Evolutionary conservation across 805 yeast species (phyloP), one percentile per base, ranked within the genome.

Genomic region (Metschnikowia reukaufii): DNA sequence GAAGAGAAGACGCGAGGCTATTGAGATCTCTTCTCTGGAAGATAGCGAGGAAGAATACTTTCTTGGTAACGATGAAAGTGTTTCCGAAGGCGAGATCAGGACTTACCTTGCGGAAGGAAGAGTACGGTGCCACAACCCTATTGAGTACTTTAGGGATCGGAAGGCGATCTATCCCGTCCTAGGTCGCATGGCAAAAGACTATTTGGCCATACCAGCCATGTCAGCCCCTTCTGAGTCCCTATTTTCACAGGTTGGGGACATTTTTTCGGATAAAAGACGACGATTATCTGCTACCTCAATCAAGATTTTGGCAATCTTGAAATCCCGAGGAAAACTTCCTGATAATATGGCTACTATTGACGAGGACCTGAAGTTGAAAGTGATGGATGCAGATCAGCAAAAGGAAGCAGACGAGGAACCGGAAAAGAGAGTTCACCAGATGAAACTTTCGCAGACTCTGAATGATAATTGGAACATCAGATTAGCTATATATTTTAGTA

Each of bases 1-100:
- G n/a, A n/a, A n/a, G n/a, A n/a, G n/a, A n/a, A n/a, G n/a, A n/a
- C n/a, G n/a, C n/a, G n/a, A n/a, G n/a, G n/a, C n/a, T n/a, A n/a
- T n/a, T n/a, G n/a, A n/a, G n/a, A n/a, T n/a, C n/a, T n/a, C n/a
- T n/a, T n/a, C 8, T 16, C 20, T 19, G 36, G 29, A 39, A 18
- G 42, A 39, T 29, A 18, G 36, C 42, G 42, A 39, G 21, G 42
- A 39, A 9, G 30, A 25, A 35, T 39, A 39, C 29, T 30, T 39
- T 39, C 42, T 30, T 18, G 19, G 42, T 30, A 17, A 29, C 19
- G 42, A 39, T 31, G 42, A 39, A 30, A 36, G 30, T 27, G 15
- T 21, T 18, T 12, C 23, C 6, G 37, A 40, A 19, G 36, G 23
- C 16, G 44, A 40, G 17, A 33, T 40, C 27, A 36, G 31, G 17